A percentile compares a stretch with the other conserved stretches of the same genome.
phyloP scores from a whole-genome alignment of 140 eudicot species.

The Ambrosia hybrid region DNA sequence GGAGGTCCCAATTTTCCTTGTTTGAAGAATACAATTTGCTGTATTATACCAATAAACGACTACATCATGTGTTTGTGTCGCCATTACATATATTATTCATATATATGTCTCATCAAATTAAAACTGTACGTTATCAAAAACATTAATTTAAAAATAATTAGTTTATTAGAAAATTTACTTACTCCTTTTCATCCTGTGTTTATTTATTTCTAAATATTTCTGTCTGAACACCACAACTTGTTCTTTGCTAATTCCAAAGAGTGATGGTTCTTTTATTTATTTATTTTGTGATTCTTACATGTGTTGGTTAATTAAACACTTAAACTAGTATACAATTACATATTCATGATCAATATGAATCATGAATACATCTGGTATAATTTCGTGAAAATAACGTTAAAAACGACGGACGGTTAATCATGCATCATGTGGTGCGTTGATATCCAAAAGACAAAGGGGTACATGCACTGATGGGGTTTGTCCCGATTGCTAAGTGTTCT shows the following conservation, averaged over 20 bases:
- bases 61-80: slow-evolving; percentile 35
- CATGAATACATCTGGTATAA: too few relatives aligned
- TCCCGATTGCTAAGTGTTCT: too few relatives aligned
- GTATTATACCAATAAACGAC: slow-evolving; percentile 33
- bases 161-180: neutral
- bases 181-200: too few relatives aligned
- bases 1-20: slow-evolving; percentile 42
- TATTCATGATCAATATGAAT: neutral
- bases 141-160: neutral
- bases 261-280: neutral
- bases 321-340: neutral
- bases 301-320: too few relatives aligned
- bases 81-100: slow-evolving; percentile 16
- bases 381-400: too few relatives aligned
- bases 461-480: too few relatives aligned
- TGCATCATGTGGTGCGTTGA: too few relatives aligned
- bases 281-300: neutral
- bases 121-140: neutral
- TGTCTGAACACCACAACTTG: neutral
- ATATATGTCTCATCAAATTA: neutral
- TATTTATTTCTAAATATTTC: too few relatives aligned
- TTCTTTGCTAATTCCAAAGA: neutral
- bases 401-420: too few relatives aligned
- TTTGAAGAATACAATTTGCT: slow-evolving; percentile 39
- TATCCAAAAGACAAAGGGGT: too few relatives aligned